Evolutionary conservation across 1,139 yeast species (phyloP).

Genomic region (Suhomyces coccinellae): DNA sequence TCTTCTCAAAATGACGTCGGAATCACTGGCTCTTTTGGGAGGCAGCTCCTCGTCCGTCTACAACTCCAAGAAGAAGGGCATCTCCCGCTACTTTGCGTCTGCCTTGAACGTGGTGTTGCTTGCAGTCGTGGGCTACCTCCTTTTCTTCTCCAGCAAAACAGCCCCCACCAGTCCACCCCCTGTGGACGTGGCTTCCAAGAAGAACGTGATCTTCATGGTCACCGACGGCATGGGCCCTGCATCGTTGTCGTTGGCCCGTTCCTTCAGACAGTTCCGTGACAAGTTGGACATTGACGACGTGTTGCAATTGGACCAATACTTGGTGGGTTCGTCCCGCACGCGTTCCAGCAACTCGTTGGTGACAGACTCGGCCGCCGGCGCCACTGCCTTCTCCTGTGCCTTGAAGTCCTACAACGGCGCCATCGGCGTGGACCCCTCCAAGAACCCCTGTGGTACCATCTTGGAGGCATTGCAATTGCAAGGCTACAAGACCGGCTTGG

Average conservation of each 20-base stretch:
- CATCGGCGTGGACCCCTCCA: constrained; percentile 26
- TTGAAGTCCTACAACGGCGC: constrained; percentile 31
- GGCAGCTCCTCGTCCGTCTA: constrained; percentile 10
- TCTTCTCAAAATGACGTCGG: constrained; percentile 9
- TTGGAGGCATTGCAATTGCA: constrained; percentile 29
- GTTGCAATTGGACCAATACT: constrained; percentile 23
- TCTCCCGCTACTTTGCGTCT: constrained; percentile 4
- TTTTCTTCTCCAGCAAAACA: constrained; percentile 9
- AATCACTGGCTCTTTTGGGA: constrained; percentile 20
- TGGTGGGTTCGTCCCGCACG: constrained; percentile 28
- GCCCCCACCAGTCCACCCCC: constrained; percentile 3
- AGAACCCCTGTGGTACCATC: constrained; percentile 28
- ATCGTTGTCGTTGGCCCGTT: constrained; percentile 27
- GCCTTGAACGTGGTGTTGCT: constrained; percentile 12
- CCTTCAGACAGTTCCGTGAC: constrained; percentile 27
- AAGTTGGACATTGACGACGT: constrained; percentile 21
- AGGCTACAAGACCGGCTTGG: constrained; percentile 29
- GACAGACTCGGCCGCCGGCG: constrained; percentile 33
- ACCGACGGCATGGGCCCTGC: constrained; percentile 35
- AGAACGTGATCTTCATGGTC: constrained; percentile 31
- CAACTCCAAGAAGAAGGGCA: constrained; percentile 13
- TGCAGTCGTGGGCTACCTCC: constrained; percentile 12
- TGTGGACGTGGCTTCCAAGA: constrained; percentile 16
- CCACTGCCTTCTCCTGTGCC: constrained; percentile 30
- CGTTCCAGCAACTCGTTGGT: constrained; percentile 25